Percentiles rank a stretch among this genome's conserved stretches.
Evolutionary conservation across 2,329 filamentous ascomycete species (phyloP).

Genomic region (Beauveria medogensis): DNA sequence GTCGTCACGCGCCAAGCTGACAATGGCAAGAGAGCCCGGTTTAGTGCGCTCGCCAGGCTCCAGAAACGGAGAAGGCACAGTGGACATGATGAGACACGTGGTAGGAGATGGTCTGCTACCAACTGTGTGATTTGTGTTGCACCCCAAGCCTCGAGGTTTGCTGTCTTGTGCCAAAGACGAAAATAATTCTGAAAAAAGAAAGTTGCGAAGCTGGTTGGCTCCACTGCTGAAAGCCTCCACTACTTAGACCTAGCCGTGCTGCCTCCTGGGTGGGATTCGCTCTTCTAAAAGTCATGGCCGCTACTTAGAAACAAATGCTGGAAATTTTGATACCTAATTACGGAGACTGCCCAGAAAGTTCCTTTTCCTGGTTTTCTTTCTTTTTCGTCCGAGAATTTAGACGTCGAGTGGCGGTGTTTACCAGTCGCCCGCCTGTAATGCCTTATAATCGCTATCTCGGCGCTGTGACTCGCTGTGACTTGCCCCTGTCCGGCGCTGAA

Average conservation of each 20-base stretch:
- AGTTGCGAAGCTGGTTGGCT: background rate
- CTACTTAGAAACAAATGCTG: too few relatives aligned
- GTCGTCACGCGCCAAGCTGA: conserved; percentile 83
- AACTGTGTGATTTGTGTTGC: background rate
- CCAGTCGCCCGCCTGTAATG: background rate
- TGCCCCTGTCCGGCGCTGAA: background rate
- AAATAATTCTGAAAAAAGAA: background rate
- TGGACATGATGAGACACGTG: conserved; percentile 24
- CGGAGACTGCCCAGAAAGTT: too few relatives aligned
- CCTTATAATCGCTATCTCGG: background rate
- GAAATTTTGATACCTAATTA: too few relatives aligned
- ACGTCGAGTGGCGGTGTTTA: too few relatives aligned
- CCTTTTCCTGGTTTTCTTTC: too few relatives aligned
- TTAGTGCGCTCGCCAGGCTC: conserved; percentile 56
- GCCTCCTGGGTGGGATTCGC: too few relatives aligned
- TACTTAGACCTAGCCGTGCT: background rate
- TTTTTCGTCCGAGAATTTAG: too few relatives aligned
- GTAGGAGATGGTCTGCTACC: background rate
- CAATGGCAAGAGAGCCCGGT: conserved; percentile 64
- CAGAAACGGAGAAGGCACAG: conserved; percentile 64
- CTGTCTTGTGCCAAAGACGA: background rate
- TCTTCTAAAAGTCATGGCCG: too few relatives aligned
- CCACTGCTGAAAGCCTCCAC: conserved; percentile 3
- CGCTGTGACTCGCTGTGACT: background rate
- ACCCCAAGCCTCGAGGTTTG: background rate